phyloP scores from a whole-genome alignment of 73 alveolate genomes.

The Paramecium sonneborni region DNA sequence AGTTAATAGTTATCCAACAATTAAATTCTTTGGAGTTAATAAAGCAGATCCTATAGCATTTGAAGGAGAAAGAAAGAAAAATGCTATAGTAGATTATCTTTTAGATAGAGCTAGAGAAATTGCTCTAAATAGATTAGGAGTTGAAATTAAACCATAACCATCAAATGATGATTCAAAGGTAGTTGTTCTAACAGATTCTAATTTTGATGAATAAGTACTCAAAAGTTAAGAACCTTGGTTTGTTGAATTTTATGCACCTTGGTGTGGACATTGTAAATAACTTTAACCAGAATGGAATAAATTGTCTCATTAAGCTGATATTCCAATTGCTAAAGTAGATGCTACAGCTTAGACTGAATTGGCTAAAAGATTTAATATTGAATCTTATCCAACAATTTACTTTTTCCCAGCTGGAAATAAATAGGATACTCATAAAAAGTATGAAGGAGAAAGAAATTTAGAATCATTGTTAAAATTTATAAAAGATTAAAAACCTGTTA shows the following conservation, averaged over 20 bases:
- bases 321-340: conserved; percentile 93
- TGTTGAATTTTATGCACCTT: conserved; percentile 87
- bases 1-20: conserved; percentile 87
- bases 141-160: conserved; percentile 40
- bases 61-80: conserved; percentile 80
- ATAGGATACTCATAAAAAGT: conserved; percentile 71
- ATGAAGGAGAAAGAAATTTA: conserved; percentile 74
- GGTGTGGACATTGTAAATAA: conserved; percentile 89
- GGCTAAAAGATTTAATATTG: conserved; percentile 81
- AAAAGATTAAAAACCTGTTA: conserved; percentile 75
- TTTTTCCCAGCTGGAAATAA: conserved; percentile 75
- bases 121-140: conserved; percentile 72
- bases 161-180: conserved; percentile 72
- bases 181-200: conserved; percentile 74
- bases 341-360: conserved; percentile 86
- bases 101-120: conserved; percentile 73
- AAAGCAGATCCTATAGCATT: conserved; percentile 75
- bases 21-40: conserved; percentile 84
- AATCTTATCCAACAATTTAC: conserved; percentile 88
- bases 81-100: conserved; percentile 79
- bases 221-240: conserved; percentile 79
- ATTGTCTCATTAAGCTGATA: conserved; percentile 78
- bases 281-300: conserved; percentile 85
- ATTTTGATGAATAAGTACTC: conserved; percentile 72
- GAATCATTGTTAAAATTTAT: conserved; percentile 77